Percentiles rank a stretch among this genome's conserved stretches.
phyloP scores from a whole-genome alignment of 148 eudicot species.

The Amaranthus palmeri region DNA sequence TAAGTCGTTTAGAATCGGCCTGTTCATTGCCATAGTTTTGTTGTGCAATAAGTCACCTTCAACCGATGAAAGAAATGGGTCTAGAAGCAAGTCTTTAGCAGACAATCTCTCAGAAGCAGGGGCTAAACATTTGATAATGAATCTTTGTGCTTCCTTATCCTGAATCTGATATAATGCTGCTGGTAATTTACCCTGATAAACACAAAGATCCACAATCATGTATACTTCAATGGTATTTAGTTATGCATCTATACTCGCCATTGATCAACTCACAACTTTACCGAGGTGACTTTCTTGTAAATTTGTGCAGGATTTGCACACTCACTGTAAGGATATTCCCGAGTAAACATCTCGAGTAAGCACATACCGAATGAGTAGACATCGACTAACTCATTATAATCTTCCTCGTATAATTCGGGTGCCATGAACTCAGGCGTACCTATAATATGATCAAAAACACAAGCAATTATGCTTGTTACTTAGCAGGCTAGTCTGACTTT shows the following conservation, averaged over 20 bases:
- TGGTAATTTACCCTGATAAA: constrained; percentile 12
- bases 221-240: background rate
- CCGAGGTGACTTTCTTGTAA: constrained; percentile 18
- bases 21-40: background rate
- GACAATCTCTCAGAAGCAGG: constrained; percentile 2
- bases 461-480: background rate
- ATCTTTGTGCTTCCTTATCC: constrained; percentile 6
- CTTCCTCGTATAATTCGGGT: constrained; percentile 65
- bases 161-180: background rate
- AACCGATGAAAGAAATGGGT: constrained; percentile 7
- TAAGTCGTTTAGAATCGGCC: background rate
- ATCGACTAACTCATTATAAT: constrained; percentile 63
- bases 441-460: constrained; percentile 17
- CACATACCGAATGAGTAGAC: constrained; percentile 49
- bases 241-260: background rate
- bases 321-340: constrained; percentile 21
- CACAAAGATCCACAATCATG: background rate
- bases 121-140: constrained; percentile 10
- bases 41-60: background rate
- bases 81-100: constrained; percentile 10
- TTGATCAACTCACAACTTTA: constrained; percentile 7
- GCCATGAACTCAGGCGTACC: constrained; percentile 86
- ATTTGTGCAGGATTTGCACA: constrained; percentile 18
- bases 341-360: constrained; percentile 22
- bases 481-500: no score